Evolutionary conservation across 352 stramenopile species (phyloP).

Genomic region (Globisporangium orthogonon): DNA sequence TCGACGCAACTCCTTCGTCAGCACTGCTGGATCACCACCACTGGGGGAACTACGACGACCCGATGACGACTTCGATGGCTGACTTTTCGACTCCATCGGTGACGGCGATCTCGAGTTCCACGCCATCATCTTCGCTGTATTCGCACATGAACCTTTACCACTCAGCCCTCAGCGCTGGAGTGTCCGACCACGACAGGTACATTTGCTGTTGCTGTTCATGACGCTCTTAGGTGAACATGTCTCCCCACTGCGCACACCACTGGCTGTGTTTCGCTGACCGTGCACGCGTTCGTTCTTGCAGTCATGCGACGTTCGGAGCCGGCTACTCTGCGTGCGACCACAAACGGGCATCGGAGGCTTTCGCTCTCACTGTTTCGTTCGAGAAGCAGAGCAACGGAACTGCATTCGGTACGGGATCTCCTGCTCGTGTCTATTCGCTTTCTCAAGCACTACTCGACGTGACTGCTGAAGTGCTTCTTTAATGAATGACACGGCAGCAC

Average conservation of each 20-base stretch:
- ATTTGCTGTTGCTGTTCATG: neutral
- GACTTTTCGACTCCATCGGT: conserved; percentile 17
- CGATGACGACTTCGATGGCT: conserved; percentile 18
- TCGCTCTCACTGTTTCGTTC: conserved; percentile 25
- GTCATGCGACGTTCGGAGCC: neutral
- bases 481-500: conserved; percentile 23
- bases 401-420: conserved; percentile 33
- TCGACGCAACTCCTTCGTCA: conserved; percentile 12
- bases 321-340: conserved; percentile 1
- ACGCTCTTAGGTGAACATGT: no score
- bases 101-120: conserved; percentile 7
- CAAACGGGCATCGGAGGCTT: neutral
- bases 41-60: conserved; percentile 32
- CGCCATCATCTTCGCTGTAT: conserved; percentile 6
- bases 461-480: neutral
- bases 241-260: no score
- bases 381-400: conserved; percentile 21
- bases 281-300: neutral
- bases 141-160: conserved; percentile 14
- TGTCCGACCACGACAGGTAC: conserved; percentile 25
- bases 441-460: neutral
- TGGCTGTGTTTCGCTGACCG: no score
- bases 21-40: conserved; percentile 20
- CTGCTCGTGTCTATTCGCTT: neutral
- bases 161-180: conserved; percentile 15